Conservation (phyloP, 352 stramenopile genomes). For the Phytophthora tubulina region DNA sequence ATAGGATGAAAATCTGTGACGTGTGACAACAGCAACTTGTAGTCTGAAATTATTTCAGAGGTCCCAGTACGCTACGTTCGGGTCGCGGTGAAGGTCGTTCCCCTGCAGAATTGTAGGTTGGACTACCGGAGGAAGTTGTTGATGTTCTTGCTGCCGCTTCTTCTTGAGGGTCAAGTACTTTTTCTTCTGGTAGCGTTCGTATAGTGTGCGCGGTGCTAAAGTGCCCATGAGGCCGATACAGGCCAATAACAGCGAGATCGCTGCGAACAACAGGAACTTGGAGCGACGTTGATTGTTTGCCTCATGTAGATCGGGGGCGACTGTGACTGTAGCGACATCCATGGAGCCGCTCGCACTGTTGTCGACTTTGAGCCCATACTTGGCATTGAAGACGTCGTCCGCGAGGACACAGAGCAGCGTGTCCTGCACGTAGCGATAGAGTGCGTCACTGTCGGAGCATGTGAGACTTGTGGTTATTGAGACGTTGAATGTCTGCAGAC, state of each 20-base stretch:
- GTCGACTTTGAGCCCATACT: slow-evolving; percentile 36
- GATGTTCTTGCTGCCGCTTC: slow-evolving; percentile 24
- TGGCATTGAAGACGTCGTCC: slow-evolving; percentile 47
- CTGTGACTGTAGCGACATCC: slow-evolving; percentile 1
- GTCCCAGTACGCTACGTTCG: slow-evolving; percentile 29
- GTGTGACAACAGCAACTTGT: not conserved
- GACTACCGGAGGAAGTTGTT: slow-evolving; percentile 4
- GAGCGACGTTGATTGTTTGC: slow-evolving; percentile 39
- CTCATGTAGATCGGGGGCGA: slow-evolving; percentile 27
- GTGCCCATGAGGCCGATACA: slow-evolving; percentile 38
- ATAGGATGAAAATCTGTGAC: slow-evolving; percentile 38
- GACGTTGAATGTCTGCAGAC: slow-evolving; percentile 42
- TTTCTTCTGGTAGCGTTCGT: slow-evolving; percentile 41
- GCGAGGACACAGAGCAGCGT: slow-evolving; percentile 58
- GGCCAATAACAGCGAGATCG: slow-evolving; percentile 24
- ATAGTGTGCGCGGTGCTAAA: slow-evolving; percentile 31
- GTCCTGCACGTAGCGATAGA: slow-evolving; percentile 44
- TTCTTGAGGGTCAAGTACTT: slow-evolving; percentile 28
- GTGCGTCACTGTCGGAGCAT: slow-evolving; percentile 47
- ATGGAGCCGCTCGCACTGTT: slow-evolving; percentile 20
- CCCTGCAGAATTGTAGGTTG: slow-evolving; percentile 12
- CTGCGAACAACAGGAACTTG: slow-evolving; percentile 45
- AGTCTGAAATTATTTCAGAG: not conserved
- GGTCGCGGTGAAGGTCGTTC: slow-evolving; percentile 18
- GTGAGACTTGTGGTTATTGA: slow-evolving; percentile 42